Conservation (phyloP, 345 rosid genomes). For the Heritiera fomes region DNA sequence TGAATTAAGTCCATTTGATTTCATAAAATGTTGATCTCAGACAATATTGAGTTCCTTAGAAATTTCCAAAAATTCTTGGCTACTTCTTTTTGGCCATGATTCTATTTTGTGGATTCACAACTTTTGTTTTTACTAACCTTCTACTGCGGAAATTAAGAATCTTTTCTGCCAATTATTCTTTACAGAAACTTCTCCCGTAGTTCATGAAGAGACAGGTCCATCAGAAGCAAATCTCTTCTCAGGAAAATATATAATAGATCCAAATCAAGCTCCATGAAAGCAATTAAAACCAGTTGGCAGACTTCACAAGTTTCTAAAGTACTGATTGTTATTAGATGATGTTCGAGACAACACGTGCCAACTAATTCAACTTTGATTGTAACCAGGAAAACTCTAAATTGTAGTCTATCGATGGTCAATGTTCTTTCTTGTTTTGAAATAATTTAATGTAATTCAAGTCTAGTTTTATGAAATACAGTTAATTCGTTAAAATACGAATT, state of each 20-base stretch:
- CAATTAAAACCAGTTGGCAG: constrained; percentile 50
- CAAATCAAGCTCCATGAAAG: constrained; percentile 46
- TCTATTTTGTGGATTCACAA: too few species aligned
- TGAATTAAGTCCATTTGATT: too few species aligned
- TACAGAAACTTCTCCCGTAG: constrained; percentile 38
- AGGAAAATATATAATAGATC: constrained; percentile 40
- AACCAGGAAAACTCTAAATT: background rate
- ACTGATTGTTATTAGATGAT: constrained; percentile 36
- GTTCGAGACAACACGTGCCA: constrained; percentile 27
- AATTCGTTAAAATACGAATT: too few species aligned
- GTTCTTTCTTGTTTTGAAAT: background rate
- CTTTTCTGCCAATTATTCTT: background rate
- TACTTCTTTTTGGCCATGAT: too few species aligned
- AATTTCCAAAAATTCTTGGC: too few species aligned
- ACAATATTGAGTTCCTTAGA: too few species aligned
- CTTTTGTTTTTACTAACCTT: too few species aligned
- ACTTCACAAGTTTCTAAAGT: constrained; percentile 48
- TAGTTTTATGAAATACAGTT: too few species aligned
- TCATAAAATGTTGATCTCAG: too few species aligned
- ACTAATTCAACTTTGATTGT: background rate
- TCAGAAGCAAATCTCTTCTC: constrained; percentile 46
- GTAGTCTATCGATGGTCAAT: background rate
- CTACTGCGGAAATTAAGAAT: background rate
- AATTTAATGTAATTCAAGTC: background rate
- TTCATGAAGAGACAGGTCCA: constrained; percentile 49